Base-by-base conservation (phyloP, 2,329 filamentous ascomycete species). In the Penicillium sp. region DNA sequence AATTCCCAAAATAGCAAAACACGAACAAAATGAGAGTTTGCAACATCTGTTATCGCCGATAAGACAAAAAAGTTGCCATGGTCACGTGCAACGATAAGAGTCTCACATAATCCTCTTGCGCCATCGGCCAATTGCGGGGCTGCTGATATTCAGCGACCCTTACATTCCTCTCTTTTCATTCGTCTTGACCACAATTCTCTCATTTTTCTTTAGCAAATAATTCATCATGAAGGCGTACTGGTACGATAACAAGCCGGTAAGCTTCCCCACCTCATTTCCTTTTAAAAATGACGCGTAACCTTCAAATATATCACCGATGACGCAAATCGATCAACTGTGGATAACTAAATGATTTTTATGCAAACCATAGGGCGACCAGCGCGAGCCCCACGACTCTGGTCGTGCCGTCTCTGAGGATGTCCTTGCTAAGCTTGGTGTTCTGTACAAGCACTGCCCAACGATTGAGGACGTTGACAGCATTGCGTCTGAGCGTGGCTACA, bases 371-470 rank as follows among this genome's bases (percentile, higher is more conserved):
- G 93, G 91, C 79, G 95, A 99, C 83, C 95, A 97, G 79, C 92
- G 95, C 72, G 84, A 89, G 44, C 85, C 90, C 52, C 95, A 99
- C 79, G 88, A 97, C 79, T 96, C 91, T 21, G 90, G 91, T 68
- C 86, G 85, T 63, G 70, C 80, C 39, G 85, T 97, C 56, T 77
- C 83, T 54, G 76, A 82, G 48, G 79, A 83, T 5, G 86, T 90
- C 55, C 87, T 99, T 57, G 75, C 81, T 62, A 81, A 84, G 53
- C 81, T 98, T 19, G 93, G 93, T 57, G 91, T 99, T 37, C 77
- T 91, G 45, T 95, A 96, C 82, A 86, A 86, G 73, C 81, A 84
- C 71, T 85, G 90, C 66, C 79, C 86, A 13, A 78, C 85, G 33
- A 72, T 93, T 48, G 77, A 81, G 31, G 81, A 81, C 26, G 92